phyloP scores from a whole-genome alignment of 2,329 filamentous ascomycete genomes.

The Fusarium penzigii region DNA sequence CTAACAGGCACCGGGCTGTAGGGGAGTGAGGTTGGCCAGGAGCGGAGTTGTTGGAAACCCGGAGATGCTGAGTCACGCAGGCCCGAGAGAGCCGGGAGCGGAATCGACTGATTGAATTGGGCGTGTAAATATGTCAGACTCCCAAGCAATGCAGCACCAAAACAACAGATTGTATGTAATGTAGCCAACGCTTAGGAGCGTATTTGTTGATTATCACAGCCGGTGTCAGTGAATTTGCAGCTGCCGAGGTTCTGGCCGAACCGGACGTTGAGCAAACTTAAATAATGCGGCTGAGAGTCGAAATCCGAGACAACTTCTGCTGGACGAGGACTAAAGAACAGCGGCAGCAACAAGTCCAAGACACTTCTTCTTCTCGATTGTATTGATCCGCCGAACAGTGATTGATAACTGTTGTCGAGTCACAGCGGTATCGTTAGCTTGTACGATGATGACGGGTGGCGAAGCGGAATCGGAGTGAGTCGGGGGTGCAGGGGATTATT shows the following conservation, averaged over 20 bases:
- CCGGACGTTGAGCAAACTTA: constrained; percentile 9
- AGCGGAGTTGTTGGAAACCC: constrained; percentile 21
- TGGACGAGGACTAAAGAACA: constrained; percentile 16
- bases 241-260: constrained; percentile 1
- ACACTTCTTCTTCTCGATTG: constrained; percentile 37
- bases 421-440: constrained; percentile 28
- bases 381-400: constrained; percentile 18
- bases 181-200: constrained; percentile 4
- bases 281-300: constrained; percentile 9
- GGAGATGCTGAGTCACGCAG: constrained; percentile 26
- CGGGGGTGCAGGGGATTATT: constrained; percentile 15
- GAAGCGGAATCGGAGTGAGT: constrained; percentile 22
- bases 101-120: constrained; percentile 10
- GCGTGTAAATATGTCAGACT: constrained; percentile 18
- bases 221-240: constrained; percentile 1
- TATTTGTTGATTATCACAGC: constrained; percentile 14
- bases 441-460: constrained; percentile 23
- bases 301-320: background rate
- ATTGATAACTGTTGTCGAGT: constrained; percentile 15
- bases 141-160: constrained; percentile 27
- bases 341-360: constrained; percentile 24
- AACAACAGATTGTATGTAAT: constrained; percentile 11
- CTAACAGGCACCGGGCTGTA: constrained; percentile 30
- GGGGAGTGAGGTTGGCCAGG: constrained; percentile 35
- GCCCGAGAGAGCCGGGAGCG: constrained; percentile 18